These are phyloP conservation scores for Nymphaea thermarum DNA, from an alignment of 164 flowering plant genomes.

Conservation along the genomic window DNA sequence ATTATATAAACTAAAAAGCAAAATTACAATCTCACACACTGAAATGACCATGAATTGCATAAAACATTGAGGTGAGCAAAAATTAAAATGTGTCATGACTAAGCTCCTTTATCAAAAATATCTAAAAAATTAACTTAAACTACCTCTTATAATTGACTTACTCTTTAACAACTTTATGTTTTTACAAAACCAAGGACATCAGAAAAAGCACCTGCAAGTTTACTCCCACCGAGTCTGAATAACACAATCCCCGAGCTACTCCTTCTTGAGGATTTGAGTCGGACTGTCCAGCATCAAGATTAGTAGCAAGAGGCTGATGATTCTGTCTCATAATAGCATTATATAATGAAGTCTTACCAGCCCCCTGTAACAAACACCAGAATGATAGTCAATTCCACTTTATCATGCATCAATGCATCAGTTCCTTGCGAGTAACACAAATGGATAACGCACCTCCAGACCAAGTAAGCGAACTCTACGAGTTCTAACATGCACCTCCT, in stretches of 20 bases:
- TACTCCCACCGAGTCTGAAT: slow-evolving; percentile 63
- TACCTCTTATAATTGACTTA: too few species aligned
- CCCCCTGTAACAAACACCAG: slow-evolving; percentile 41
- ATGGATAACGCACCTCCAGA: slow-evolving; percentile 52
- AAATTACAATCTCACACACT: too few species aligned
- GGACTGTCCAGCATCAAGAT: slow-evolving; percentile 30
- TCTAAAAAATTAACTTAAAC: too few species aligned
- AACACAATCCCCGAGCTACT: slow-evolving; percentile 70
- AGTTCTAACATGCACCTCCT: slow-evolving; percentile 76
- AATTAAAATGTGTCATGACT: too few species aligned
- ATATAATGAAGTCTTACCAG: slow-evolving; percentile 83
- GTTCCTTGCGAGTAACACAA: not conserved
- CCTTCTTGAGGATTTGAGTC: slow-evolving; percentile 51
- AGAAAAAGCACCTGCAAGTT: slow-evolving; percentile 66
- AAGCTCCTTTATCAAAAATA: too few species aligned
- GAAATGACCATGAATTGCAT: too few species aligned
- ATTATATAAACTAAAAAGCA: too few species aligned
- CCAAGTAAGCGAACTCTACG: slow-evolving; percentile 86
- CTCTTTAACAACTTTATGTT: too few species aligned
- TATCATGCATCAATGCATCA: not conserved
- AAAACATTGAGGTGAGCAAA: too few species aligned
- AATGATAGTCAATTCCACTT: not conserved
- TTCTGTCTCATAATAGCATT: slow-evolving; percentile 65
- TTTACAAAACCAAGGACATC: not conserved
- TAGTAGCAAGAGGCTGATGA: slow-evolving; percentile 15